Evolutionary conservation across 192 early-diverging fungal genomes (phyloP), one percentile per base, ranked within the genome.

Genomic region (Linderina pennispora): DNA sequence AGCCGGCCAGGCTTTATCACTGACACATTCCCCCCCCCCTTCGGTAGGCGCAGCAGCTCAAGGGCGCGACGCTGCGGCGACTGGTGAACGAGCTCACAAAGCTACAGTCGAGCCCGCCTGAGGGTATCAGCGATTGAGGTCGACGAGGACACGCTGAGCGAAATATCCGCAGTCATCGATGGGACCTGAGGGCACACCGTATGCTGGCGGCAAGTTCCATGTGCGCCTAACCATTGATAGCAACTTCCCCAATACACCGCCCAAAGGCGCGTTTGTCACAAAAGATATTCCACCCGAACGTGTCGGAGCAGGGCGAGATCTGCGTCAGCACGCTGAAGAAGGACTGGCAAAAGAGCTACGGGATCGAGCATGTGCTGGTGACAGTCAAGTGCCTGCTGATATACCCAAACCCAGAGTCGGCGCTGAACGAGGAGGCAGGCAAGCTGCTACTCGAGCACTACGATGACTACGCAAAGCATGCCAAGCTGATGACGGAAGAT

Each of bases 251-350:
- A 50, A 78, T n/a, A 69, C 77, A 0, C 90, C 94, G 11, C 92
- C 94, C 40, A 87, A 86, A 54, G 88, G 90, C 77, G 65, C 61
- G 55, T 95, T 98, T 68, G 38, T 85, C 9, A 98, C 94, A 31
- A 95, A n/a, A 92, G 58, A 94, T 98, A 11, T 98, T 97, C 58
- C 94, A 98, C 60, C 94, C 94, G 5, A 98, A 98, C 55, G 91
- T 98, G 0, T 85, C 90, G 1, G 63, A 78, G 33, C 55, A 65
- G 18, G 94, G 94, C 17, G 92, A 96, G 51, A 89, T 98, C 51
- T 98, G 94, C 62, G 93, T 98, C 35, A 93, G 83, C 57, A 92
- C 92, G 9, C 76, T 98, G 20, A 98, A 98, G 50, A 93, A 88
- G 58, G 94, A 98, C 62, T 98, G 94, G 94, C 91, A 91, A 40